Conservation (phyloP, 371 early-diverging fungal species). For the Rhizomucor miehei region DNA sequence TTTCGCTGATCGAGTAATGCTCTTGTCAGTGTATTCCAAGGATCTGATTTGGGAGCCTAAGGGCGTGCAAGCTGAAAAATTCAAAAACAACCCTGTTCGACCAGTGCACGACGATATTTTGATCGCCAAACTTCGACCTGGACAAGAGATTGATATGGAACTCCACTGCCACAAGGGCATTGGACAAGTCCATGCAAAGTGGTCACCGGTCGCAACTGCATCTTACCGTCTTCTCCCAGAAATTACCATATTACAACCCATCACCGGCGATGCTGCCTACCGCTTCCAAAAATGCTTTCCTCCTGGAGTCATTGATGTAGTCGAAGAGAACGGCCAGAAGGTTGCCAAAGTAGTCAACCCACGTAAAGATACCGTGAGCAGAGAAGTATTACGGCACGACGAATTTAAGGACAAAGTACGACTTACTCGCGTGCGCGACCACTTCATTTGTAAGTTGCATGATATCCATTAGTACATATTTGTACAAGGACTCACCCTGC, state of each 20-base stretch:
- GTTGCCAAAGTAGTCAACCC: conserved; percentile 87
- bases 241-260: conserved; percentile 84
- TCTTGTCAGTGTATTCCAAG: conserved; percentile 68
- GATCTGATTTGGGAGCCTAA: conserved; percentile 87
- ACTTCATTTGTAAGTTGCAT: conserved; percentile 90
- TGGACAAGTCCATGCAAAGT: conserved; percentile 98
- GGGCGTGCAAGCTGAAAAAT: conserved; percentile 81
- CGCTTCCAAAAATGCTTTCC: conserved; percentile 93
- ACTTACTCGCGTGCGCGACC: conserved; percentile 88
- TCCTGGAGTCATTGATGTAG: conserved; percentile 86
- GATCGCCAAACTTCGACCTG: conserved; percentile 94
- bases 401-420: conserved; percentile 93
- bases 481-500: background rate
- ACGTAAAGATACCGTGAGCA: conserved; percentile 93
- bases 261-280: conserved; percentile 84
- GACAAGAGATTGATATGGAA: conserved; percentile 87
- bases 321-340: conserved; percentile 58
- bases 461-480: background rate
- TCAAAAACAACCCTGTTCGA: conserved; percentile 63
- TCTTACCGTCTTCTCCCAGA: conserved; percentile 95
- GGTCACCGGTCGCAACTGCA: conserved; percentile 97
- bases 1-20: background rate
- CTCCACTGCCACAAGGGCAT: conserved; percentile 92
- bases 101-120: conserved; percentile 89
- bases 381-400: conserved; percentile 93